Evolutionary conservation across 2,329 filamentous ascomycete genomes (phyloP).

Genomic region (Talaromyces sp.): DNA sequence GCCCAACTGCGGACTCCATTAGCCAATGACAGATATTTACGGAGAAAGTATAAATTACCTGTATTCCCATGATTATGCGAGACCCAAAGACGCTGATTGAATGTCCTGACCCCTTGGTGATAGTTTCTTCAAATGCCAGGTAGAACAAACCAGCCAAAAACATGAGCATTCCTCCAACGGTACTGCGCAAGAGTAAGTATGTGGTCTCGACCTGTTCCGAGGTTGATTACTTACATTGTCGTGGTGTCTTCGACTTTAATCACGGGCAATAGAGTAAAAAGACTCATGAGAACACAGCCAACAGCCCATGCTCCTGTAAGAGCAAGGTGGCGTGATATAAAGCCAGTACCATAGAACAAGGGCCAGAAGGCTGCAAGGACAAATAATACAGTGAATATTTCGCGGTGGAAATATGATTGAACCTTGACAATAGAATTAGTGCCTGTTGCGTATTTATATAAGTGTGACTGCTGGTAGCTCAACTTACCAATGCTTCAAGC

Average conservation of each 20-base stretch:
- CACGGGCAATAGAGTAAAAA: slow-evolving; percentile 83
- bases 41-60: slow-evolving; percentile 28
- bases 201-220: background rate
- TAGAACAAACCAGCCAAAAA: slow-evolving; percentile 71
- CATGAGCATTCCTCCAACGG: slow-evolving; percentile 76
- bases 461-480: slow-evolving; percentile 30
- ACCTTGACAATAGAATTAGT: slow-evolving; percentile 53
- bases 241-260: slow-evolving; percentile 76
- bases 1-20: slow-evolving; percentile 55
- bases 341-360: slow-evolving; percentile 65
- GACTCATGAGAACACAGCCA: slow-evolving; percentile 79
- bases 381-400: slow-evolving; percentile 80
- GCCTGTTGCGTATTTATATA: background rate
- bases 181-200: slow-evolving; percentile 44
- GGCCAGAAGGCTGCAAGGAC: slow-evolving; percentile 77
- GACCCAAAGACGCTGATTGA: slow-evolving; percentile 32
- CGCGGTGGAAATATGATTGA: slow-evolving; percentile 84
- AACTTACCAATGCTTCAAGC: slow-evolving; percentile 70
- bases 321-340: slow-evolving; percentile 63
- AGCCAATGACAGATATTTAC: background rate
- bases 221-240: slow-evolving; percentile 59
- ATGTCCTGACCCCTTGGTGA: slow-evolving; percentile 44
- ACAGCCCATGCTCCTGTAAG: slow-evolving; percentile 69
- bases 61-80: slow-evolving; percentile 45
- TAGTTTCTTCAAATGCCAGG: slow-evolving; percentile 70